Conservation (phyloP, 306 rosid species). For the Dalbergia cultrata region DNA sequence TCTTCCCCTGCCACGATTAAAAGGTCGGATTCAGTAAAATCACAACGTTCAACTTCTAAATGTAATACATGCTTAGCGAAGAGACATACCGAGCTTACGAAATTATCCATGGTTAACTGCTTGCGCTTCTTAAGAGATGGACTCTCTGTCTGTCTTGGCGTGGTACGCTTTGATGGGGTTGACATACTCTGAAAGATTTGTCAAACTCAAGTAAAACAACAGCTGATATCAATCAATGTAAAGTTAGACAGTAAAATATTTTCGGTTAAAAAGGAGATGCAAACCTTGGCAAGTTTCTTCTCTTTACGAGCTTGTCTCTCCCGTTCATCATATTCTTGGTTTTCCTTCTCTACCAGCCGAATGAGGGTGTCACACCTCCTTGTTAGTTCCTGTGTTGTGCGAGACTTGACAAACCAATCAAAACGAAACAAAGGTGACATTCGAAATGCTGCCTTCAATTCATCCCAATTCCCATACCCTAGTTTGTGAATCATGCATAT, state of each 20-base stretch:
- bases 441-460: slow-evolving; percentile 94
- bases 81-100: slow-evolving; percentile 64
- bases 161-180: slow-evolving; percentile 87
- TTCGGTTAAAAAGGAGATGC: slow-evolving; percentile 15
- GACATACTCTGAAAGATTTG: slow-evolving; percentile 70
- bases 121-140: slow-evolving; percentile 84
- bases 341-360: slow-evolving; percentile 96
- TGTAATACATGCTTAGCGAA: neutral
- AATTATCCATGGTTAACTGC: slow-evolving; percentile 89
- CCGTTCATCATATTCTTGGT: slow-evolving; percentile 95
- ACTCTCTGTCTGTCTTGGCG: slow-evolving; percentile 79
- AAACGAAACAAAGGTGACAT: slow-evolving; percentile 97
- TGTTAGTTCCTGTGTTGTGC: slow-evolving; percentile 97
- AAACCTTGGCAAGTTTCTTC: slow-evolving; percentile 98
- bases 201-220: slow-evolving; percentile 10
- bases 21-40: slow-evolving; percentile 35
- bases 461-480: slow-evolving; percentile 99
- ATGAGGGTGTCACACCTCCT: slow-evolving; percentile 98
- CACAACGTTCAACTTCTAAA: neutral
- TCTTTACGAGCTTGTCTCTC: slow-evolving; percentile 99
- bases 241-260: neutral
- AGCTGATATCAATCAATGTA: neutral
- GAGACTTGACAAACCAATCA: slow-evolving; percentile 99
- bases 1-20: slow-evolving; percentile 76
- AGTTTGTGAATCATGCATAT: slow-evolving; percentile 99